A percentile compares a stretch with the other conserved stretches of the same genome.
Evolutionary conservation across 164 flowering plant species (phyloP).

Genomic region (Saururus chinensis): DNA sequence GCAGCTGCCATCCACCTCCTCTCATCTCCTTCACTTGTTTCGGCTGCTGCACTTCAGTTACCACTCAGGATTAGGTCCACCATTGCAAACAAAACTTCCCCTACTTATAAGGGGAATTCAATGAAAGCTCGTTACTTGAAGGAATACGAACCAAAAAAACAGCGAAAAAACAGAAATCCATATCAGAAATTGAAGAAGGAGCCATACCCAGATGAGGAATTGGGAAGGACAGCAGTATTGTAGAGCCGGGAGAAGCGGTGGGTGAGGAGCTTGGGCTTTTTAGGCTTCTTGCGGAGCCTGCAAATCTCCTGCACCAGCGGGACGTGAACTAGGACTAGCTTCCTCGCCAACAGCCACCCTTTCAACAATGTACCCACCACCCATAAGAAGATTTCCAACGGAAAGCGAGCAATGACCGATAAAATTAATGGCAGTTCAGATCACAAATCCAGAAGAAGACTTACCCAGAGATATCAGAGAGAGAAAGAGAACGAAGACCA

Average conservation of each 20-base stretch:
- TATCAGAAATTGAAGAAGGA: neutral
- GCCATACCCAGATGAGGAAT: neutral
- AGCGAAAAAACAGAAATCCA: neutral
- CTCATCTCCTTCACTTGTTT: too few relatives aligned
- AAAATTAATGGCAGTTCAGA: neutral
- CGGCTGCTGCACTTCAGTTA: too few relatives aligned
- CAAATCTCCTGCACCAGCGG: slow-evolving; percentile 87
- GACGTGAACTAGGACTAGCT: slow-evolving; percentile 75
- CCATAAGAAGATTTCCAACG: neutral
- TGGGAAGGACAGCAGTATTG: neutral
- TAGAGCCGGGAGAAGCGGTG: slow-evolving; percentile 40
- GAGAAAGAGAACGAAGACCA: slow-evolving; percentile 44
- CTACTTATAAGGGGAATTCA: too few relatives aligned
- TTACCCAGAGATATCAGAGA: slow-evolving; percentile 53
- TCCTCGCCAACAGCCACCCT: slow-evolving; percentile 95
- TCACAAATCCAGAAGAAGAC: neutral
- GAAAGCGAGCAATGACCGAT: neutral
- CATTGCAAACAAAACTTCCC: too few relatives aligned
- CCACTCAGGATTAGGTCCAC: too few relatives aligned
- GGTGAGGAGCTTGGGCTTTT: slow-evolving; percentile 38
- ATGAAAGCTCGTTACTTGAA: too few relatives aligned
- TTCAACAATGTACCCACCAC: neutral
- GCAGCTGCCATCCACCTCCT: too few relatives aligned
- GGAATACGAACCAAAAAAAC: too few relatives aligned
- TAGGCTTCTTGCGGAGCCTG: slow-evolving; percentile 51